Base-by-base conservation (phyloP, 2,329 filamentous ascomycete species). In the Rachicladosporium sp. region DNA sequence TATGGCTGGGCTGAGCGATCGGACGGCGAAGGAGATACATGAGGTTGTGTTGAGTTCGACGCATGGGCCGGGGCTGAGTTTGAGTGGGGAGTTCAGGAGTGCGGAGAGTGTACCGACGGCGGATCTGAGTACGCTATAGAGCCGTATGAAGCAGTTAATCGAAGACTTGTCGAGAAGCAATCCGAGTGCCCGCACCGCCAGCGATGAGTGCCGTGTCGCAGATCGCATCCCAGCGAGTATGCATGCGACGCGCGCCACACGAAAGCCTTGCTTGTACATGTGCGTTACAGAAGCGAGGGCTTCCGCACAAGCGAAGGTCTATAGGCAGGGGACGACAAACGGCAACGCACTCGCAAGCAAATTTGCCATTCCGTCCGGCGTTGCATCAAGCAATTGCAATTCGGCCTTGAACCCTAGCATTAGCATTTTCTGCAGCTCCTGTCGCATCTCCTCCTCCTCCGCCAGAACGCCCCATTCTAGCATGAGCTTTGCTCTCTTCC, bases 31-130 rank as follows among this genome's bases (percentile, higher is more conserved):
- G 68, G 73, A 84, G 47, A 69, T 96, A 38, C 80, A 79, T 48
- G 76, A 80, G 62, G 74, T 80, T 53, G 76, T 96, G 29, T 66
- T 98, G 53, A 89, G 84, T 67, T 86, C 87, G 9, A 93, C 89
- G 5, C 73, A 91, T 56, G 79, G 82, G 2, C 88, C 91, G 1
- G 89, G 86, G 0, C 77, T 98, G 67, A 86, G 80, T 58, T 65
- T 98, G 59, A 93, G 76, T 57, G 89, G 88, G 42, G 76, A 81
- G 40, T 82, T 91, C 60, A 76, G 66, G 52, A 69, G 79, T 38
- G 68, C 71, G 4, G 70, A 75, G 43, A 76, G 76, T 44, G 55
- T 64, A 48, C 43, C 55, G n/a, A 50, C 60, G 10, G 63, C 59
- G 47, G 63, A 65, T 37, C 44, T 58, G 41, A 43, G 37, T 19